These are phyloP conservation scores for Talaromyces funiculosus DNA, from an alignment of 2,329 filamentous ascomycete genomes.

Conservation along the genomic window DNA sequence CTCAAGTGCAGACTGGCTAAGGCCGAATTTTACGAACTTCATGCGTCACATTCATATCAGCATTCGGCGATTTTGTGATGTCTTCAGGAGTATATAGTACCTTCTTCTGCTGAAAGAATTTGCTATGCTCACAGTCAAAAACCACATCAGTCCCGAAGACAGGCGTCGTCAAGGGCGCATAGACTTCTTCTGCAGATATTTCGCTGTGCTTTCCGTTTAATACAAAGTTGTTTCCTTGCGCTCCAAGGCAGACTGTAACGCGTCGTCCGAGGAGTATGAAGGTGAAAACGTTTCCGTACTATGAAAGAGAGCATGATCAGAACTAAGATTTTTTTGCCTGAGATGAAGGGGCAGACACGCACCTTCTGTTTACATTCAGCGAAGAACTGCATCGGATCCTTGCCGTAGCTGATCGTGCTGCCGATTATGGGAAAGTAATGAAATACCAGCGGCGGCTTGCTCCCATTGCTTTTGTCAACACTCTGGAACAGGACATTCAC, in stretches of 20 bases:
- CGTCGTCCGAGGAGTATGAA: slow-evolving; percentile 84
- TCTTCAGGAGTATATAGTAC: slow-evolving; percentile 38
- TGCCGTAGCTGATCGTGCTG: slow-evolving; percentile 42
- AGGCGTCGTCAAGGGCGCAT: slow-evolving; percentile 65
- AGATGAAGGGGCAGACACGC: not conserved
- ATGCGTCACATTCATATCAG: not conserved
- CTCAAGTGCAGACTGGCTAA: slow-evolving; percentile 56
- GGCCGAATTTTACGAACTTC: slow-evolving; percentile 59
- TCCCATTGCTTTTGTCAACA: slow-evolving; percentile 48
- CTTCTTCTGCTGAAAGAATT: slow-evolving; percentile 96
- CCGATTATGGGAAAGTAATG: slow-evolving; percentile 63
- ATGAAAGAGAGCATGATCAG: not conserved
- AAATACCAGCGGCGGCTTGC: slow-evolving; percentile 74
- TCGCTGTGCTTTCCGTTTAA: slow-evolving; percentile 87
- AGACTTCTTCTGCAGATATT: slow-evolving; percentile 85
- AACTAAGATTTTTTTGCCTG: too few species aligned
- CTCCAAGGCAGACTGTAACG: slow-evolving; percentile 78
- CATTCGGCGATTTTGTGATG: not conserved
- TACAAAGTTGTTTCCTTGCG: slow-evolving; percentile 83
- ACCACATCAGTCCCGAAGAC: slow-evolving; percentile 81
- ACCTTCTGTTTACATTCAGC: slow-evolving; percentile 66
- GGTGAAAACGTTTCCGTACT: slow-evolving; percentile 87
- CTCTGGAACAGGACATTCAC: slow-evolving; percentile 50
- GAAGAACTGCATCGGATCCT: slow-evolving; percentile 75
- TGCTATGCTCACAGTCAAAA: slow-evolving; percentile 84